phyloP scores from a whole-genome alignment of 2,329 filamentous ascomycete genomes.

The Talaromyces sp. region DNA sequence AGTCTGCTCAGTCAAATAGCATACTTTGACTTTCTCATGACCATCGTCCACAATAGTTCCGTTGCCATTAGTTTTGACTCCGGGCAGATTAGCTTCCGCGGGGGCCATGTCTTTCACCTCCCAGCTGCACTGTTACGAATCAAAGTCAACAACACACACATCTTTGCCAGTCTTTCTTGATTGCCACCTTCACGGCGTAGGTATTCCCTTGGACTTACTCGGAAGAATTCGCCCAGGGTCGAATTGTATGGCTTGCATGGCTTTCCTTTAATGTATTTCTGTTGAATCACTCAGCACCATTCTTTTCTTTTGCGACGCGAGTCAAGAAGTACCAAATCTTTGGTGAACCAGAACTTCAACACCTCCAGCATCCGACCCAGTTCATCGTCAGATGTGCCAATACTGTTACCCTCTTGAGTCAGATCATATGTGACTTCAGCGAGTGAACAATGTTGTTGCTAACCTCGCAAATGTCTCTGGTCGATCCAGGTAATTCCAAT shows the following conservation, averaged over 20 bases:
- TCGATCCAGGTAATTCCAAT: constrained; percentile 97
- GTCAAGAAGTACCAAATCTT: constrained; percentile 68
- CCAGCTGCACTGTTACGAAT: constrained; percentile 80
- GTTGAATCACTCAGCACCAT: constrained; percentile 22
- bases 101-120: constrained; percentile 80
- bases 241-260: constrained; percentile 99
- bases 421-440: constrained; percentile 33
- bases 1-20: constrained; percentile 95
- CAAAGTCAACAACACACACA: too few relatives aligned
- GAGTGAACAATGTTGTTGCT: constrained; percentile 31
- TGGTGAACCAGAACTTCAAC: constrained; percentile 97
- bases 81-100: constrained; percentile 52
- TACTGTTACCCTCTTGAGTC: constrained; percentile 51
- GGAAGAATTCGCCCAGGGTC: constrained; percentile 94
- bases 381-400: constrained; percentile 86
- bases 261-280: constrained; percentile 97
- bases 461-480: constrained; percentile 82
- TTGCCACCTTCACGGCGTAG: neutral
- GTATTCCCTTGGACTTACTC: constrained; percentile 58
- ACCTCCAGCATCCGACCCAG: constrained; percentile 94
- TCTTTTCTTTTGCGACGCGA: neutral
- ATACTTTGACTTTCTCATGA: constrained; percentile 70
- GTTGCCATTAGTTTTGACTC: constrained; percentile 36
- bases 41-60: constrained; percentile 33
- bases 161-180: too few relatives aligned